These are phyloP conservation scores for Papiliotrema terrestris DNA, from an alignment of 1,284 basidiomycete genomes.

Conservation along the genomic window DNA sequence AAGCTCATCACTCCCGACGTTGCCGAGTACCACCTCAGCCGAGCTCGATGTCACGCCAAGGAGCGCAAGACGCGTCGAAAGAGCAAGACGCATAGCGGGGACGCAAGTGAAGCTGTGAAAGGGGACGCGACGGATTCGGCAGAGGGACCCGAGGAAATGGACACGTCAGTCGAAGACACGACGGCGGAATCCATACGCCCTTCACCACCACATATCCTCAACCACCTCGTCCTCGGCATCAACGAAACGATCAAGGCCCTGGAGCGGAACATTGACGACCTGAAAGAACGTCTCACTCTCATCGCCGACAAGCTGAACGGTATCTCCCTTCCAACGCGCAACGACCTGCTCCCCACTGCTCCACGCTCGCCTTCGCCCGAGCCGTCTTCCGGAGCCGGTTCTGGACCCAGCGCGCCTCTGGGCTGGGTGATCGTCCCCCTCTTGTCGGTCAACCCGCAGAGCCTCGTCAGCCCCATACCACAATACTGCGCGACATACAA, in stretches of 20 bases:
- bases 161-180: not conserved
- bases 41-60: conserved; percentile 32
- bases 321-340: conserved; percentile 1
- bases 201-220: conserved; percentile 50
- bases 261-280: conserved; percentile 57
- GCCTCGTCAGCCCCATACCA: conserved; percentile 38
- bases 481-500: conserved; percentile 44
- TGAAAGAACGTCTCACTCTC: conserved; percentile 28
- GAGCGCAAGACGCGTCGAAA: conserved; percentile 17
- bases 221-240: conserved; percentile 65
- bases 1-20: conserved; percentile 27
- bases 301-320: conserved; percentile 41
- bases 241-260: conserved; percentile 74
- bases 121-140: not conserved
- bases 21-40: conserved; percentile 37
- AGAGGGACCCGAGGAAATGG: not conserved
- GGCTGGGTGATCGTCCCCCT: conserved; percentile 38
- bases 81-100: not conserved
- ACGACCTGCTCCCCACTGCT: conserved; percentile 27
- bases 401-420: conserved; percentile 15
- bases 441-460: conserved; percentile 33
- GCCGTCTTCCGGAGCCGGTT: not conserved
- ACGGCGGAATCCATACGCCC: conserved; percentile 3
- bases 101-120: too few relatives aligned
- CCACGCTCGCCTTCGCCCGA: conserved; percentile 15